Evolutionary conservation across 2,329 filamentous ascomycete genomes (phyloP), one percentile per base, ranked within the genome.

Genomic region (Exserohilum rostratum): DNA sequence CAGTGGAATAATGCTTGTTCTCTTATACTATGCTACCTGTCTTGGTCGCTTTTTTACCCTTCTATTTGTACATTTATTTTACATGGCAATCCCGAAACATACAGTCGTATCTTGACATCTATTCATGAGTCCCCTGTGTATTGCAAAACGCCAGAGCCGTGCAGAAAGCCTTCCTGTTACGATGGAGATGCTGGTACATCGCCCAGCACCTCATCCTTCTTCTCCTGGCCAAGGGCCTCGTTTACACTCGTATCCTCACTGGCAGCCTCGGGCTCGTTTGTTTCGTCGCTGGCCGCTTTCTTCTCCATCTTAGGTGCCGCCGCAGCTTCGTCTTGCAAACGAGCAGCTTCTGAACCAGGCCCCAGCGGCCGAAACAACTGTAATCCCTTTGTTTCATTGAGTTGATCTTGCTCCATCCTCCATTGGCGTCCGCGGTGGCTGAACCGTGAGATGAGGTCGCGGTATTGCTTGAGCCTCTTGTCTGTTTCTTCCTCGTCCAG

Each of bases 381-480:
- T 51, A 71, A 65, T 25, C 79, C 79, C 18, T 75, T 66, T 40
- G 74, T 67, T 53, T 79, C 73, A 52, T 87, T 84, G 27, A 80
- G 66, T 66, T 79, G 64, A 50, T 86, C 82, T 69, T 87, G 78
- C 58, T 76, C 55, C 49, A 79, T 67, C 54, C 91, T 84, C 74
- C 83, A 89, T 45, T 71, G 56, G 38, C 83, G 81, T 6, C 92
- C 91, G 47, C 78, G 69, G 11, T 78, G 64, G 48, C 82, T 86
- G 59, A 85, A 72, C 1, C 74, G 61, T 53, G 77, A 74, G 47
- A 87, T 71, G 18, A 65, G 55, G 34, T 63, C 47, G 7, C 76
- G 66, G 61, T 86, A 85, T 68, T 78, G 80, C 20, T 77, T 73
- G 2, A 68, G 64, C 0, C 54, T 25, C 20, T 50, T 52, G 1